Base-by-base conservation (phyloP, 2,329 filamentous ascomycete genomes). In the Fusarium keratoplasticum region DNA sequence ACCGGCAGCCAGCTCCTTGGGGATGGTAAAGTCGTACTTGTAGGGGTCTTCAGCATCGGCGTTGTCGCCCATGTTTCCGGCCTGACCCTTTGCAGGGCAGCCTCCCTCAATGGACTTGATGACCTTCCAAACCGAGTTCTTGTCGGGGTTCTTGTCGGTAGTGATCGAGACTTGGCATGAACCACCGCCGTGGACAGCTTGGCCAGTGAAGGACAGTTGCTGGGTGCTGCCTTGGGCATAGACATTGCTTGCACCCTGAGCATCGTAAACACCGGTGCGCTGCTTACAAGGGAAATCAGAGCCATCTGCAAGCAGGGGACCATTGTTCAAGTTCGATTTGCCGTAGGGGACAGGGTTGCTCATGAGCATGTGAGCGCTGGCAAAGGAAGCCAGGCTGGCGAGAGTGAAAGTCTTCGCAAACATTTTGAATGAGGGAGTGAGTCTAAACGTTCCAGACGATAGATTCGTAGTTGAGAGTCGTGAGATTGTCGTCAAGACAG, bases 141-240 rank as follows among this genome's bases (percentile, higher is more conserved):
- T 89, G 29, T 89, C 91, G 1, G 95, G 91, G 14, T 87, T 84
- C 13, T 87, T 85, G 76, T 98, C 96, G 20, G 93, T 95, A 0
- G 95, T 96, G 77, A 99, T 85, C 10, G 92, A 93, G 66, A 98
- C 84, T 78, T 99, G 96, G 85, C 96, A 98, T 0, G 94, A 97
- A 0, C 96, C 96, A 63, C 96, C 96, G 20, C 95, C 95, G 76
- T 99, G 96, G 0, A 92, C 90, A 4, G 95, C 95, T 58, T 87
- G 85, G 38, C 95, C 95, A 0, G 84, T 84, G 82, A 98, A 94
- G 0, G 83, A 82, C 2, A 98, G 86, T 0, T 84, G 81, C 22
- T 83, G 81, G 0, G 67, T 79, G 77, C 82, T 82, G 1, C 83
- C 83, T 3, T 83, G 78, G 1, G 87, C 84, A 82, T 93, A 94